Evolutionary conservation across 371 early-diverging fungal genomes (phyloP), one percentile per base, ranked within the genome.

Genomic region (Smittium culicis): DNA sequence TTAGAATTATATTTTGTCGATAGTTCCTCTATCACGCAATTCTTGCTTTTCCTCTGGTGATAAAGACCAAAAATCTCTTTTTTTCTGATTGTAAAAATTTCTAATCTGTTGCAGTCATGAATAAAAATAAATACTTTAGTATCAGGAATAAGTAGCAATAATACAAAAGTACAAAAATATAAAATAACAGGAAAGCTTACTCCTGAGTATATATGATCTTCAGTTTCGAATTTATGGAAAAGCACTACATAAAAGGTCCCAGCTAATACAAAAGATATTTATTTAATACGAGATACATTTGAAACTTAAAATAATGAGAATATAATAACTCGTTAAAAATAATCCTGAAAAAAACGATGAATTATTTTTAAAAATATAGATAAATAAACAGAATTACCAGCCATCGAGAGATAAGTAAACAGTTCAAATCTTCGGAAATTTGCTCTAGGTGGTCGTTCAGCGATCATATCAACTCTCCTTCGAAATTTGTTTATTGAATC

Each of bases 1-100:
- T n/a, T n/a, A n/a, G n/a, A n/a, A n/a, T 45, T 45, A 45, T 45
- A 45, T 45, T 45, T 45, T 45, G 45, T 45, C 45, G 45, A 45
- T 45, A 45, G 45, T 11, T 20, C 45, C 45, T 45, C 45, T 45
- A 20, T 45, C 45, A 11, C 20, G 5, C 45, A 45, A 20, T 45
- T 45, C 45, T 20, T 45, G 45, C 45, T 45, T 45, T 45, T 45
- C 45, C 45, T 45, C 45, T 45, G 45, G 45, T 5, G 45, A 45
- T 45, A 59, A 29, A 32, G 60, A 32, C 28, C 32, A 29, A 59
- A 32, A 32, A 5, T 59, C 60, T 11, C 25, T 25, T 25, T 59
- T 59, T 59, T 59, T 29, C 25, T 59, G 11, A 59, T 5, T 11
- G 20, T 11, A 45, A 20, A 11, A 45, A 11, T 45, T 45, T 20